Evolutionary conservation across 352 stramenopile species (phyloP), one percentile per base, ranked within the genome.

Genomic region (Pythium diclinum): DNA sequence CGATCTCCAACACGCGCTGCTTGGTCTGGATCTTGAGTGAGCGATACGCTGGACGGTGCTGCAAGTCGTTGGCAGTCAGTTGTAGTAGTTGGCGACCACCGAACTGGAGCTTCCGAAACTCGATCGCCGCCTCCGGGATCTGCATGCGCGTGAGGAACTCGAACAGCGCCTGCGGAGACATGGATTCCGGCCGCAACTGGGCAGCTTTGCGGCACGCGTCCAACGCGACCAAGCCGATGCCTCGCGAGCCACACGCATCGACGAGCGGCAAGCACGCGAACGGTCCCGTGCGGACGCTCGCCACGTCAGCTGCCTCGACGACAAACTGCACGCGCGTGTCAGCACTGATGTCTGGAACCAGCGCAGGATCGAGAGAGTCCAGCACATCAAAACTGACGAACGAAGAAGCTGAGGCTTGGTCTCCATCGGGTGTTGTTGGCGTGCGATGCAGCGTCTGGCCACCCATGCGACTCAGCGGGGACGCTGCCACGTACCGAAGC

Each of bases 101-200:
- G 25, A 90, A 65, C 17, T 75, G 74, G 13, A 76, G 68, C 13
- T 72, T 76, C 3, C 63, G 71, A 17, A 92, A 56, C 46, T 89
- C 78, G 2, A 59, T 21, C 0, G 83, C 81, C 9, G 76, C 79
- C 9, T 90, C 79, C 8, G 73, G 62, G 14, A 85, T 62, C 32
- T 79, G 68, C 74, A 85, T 81, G 16, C 74, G 74, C n/a, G 69
- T 34, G 3, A 94, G 63, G 57, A 94, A 89, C 2, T 67, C 78
- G 44, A 69, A 61, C 25, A 94, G 48, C 10, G 67, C 65, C 6
- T 67, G 56, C 0, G 73, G 32, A 0, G 83, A 85, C 85, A 94
- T 91, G 11, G 81, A 68, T 17, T 85, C 78, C 1, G 85, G 77
- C 8, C 71, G 72, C n/a, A 82, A 68, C 4, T 71, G 71, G 5